phyloP scores from a whole-genome alignment of 768 basidiomycete genomes.

The Amanita phalloides region DNA sequence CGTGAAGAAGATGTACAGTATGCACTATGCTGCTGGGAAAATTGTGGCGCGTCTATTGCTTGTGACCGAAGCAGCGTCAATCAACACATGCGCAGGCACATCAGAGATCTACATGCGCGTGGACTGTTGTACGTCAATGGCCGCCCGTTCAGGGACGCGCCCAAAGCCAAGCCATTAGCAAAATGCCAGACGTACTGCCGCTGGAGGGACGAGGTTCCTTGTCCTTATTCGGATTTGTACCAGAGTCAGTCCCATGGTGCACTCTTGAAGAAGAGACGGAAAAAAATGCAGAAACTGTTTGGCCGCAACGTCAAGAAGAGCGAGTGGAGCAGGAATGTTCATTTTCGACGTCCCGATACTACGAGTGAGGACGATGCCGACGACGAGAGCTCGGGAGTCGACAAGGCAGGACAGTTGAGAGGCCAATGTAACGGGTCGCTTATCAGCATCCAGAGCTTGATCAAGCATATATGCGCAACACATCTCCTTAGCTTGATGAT shows the following conservation, averaged over 20 bases:
- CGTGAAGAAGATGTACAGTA: neutral
- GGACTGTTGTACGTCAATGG: neutral
- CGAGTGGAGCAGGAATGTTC: neutral
- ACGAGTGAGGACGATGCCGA: neutral
- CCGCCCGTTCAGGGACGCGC: no score
- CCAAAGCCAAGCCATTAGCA: neutral
- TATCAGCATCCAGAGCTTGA: neutral
- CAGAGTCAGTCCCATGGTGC: neutral
- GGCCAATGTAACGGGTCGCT: neutral
- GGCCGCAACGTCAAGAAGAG: neutral
- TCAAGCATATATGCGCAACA: conserved; percentile 1
- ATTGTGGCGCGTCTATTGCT: neutral
- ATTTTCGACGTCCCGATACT: neutral
- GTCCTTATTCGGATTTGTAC: neutral
- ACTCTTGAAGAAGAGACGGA: neutral
- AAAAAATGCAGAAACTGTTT: neutral
- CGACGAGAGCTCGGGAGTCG: neutral
- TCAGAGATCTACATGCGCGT: neutral
- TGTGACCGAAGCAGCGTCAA: neutral
- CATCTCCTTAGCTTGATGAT: neutral
- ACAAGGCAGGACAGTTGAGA: neutral
- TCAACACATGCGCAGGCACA: neutral
- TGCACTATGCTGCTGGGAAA: neutral
- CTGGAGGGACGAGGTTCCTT: neutral
- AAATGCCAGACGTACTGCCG: neutral